Base-by-base conservation (phyloP, 331 rosid species). In the Quercus lobata region DNA sequence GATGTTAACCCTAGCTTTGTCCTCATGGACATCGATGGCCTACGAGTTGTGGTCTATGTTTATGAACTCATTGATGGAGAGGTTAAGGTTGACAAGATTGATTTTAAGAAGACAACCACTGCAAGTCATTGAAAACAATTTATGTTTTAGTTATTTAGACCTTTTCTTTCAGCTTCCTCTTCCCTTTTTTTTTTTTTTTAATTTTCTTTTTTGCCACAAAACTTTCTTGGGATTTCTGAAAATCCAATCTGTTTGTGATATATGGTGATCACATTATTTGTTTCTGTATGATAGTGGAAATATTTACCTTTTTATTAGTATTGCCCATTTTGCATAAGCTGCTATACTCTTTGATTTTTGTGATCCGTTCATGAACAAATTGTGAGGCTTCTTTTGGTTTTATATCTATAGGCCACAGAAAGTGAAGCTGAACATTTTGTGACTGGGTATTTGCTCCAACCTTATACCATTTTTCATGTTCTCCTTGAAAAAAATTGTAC, bases 61-160 rank as follows among this genome's bases (percentile, higher is more conserved):
- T 96, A 96, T 19, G 99, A 96, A 81, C 97, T 93, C 55, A 93
- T 96, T 7, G 97, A 93, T 32, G 98, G 99, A 71, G 98, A 96
- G 88, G 99, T 96, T 52, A 96, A 93, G 94, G 99, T 95, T 72
- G 99, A 95, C 93, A 95, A 95, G 90, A 95, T 95, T 81, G 99
- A 95, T 72, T 95, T 95, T 82, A 96, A 96, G 98, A 96, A 96
- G 85, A 93, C 99, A 57, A 78, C 99, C 37, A 68, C 91, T 16
- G 21, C 93, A 14, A 57, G 87, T 78, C 92, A 87, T 83, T 92
- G 83, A 88, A 32, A 72, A n/a, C 81, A n/a, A 46, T 5, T 68
- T 68, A 24, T 68, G 10, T 32, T 34, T 35, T 35, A 18, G 49
- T 35, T 1, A 3, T 34, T 16, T 19, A 60, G 77, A 56, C 75